Evolutionary conservation across 179 eudicot genomes (phyloP), one percentile per base, ranked within the genome.

Genomic region (Spergularia azorica): DNA sequence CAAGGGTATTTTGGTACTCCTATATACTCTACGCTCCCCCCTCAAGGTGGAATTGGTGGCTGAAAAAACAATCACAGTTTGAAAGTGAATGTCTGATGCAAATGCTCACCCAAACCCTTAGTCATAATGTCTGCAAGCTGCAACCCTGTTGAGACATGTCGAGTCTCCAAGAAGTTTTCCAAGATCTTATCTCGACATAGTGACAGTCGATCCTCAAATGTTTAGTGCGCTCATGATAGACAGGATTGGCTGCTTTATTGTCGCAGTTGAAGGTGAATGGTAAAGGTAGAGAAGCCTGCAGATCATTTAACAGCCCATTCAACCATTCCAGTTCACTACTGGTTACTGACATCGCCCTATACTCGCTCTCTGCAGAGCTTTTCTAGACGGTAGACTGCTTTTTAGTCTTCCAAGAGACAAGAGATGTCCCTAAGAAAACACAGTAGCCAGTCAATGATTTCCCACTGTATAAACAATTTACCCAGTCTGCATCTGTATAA

Each of bases 81-180:
- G 26, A 26, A 26, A 26, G 26, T 26, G 1, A 26, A 26, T 0
- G 26, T 26, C 26, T 26, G 26, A 26, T 26, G 26, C 26, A 26
- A 1, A 26, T 15, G 46, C 20, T 5, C 17, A 1, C 67, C 56
- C 0, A 73, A 2, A 4, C 20, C 6, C 5, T 72, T 73, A 3
- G 67, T 73, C 18, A 73, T 17, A 1, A 73, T 2, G 11, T 43
- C 76, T 5, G 67, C 67, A 0, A 60, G n/a, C 10, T 73, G 76
- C 0, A 73, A 3, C 3, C 26, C 18, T 8, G 67, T 61, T 0
- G 4, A 1, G 3, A 74, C 41, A 46, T 74, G 55, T 7, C 6
- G 2, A 6, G 58, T 46, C 2, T 2, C 2, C 5, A 74, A 0
- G 0, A 41, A 62, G 0, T 59, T 59, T 2, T n/a, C 14, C 0